Evolutionary conservation across 2,329 filamentous ascomycete species (phyloP).

Genomic region (Tolypocladium inflatum): DNA sequence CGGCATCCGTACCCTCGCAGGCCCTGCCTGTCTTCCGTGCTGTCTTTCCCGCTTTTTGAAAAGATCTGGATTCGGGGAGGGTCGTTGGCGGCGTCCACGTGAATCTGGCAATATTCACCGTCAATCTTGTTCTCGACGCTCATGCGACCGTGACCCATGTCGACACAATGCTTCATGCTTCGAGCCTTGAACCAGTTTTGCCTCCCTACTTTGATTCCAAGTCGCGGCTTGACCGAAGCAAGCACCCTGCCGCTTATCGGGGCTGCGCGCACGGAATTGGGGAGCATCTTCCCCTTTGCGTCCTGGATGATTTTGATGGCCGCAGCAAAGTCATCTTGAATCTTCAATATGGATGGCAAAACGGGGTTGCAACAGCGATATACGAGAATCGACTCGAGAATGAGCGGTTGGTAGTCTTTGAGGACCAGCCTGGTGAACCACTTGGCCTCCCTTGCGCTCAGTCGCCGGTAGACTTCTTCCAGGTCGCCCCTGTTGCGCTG

Average conservation of each 20-base stretch:
- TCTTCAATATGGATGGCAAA: conserved; percentile 58
- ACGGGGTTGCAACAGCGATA: conserved; percentile 57
- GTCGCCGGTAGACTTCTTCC: conserved; percentile 44
- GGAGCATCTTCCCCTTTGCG: conserved; percentile 10
- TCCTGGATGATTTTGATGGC: conserved; percentile 45
- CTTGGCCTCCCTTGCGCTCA: conserved; percentile 65
- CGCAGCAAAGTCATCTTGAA: conserved; percentile 57
- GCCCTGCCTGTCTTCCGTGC: conserved; percentile 57
- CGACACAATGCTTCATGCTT: conserved; percentile 65
- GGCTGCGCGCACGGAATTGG: conserved; percentile 7
- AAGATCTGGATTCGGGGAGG: conserved; percentile 63
- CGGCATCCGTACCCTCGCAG: conserved; percentile 41
- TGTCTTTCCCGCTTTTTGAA: conserved; percentile 87
- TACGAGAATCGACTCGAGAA: conserved; percentile 46
- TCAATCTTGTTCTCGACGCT: conserved; percentile 78
- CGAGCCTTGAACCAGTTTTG: conserved; percentile 56
- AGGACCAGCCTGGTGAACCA: conserved; percentile 78
- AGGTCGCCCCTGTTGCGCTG: conserved; percentile 34
- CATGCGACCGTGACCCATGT: conserved; percentile 52
- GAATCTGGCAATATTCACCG: conserved; percentile 84
- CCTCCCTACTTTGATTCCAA: conserved; percentile 56
- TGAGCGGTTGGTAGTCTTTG: conserved; percentile 62
- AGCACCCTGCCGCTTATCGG: conserved; percentile 12
- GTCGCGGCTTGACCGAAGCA: conserved; percentile 35
- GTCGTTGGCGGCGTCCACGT: conserved; percentile 56